These are phyloP conservation scores for Cryphonectria carpinicola DNA, from an alignment of 2,329 filamentous ascomycete genomes.

Conservation along the genomic window DNA sequence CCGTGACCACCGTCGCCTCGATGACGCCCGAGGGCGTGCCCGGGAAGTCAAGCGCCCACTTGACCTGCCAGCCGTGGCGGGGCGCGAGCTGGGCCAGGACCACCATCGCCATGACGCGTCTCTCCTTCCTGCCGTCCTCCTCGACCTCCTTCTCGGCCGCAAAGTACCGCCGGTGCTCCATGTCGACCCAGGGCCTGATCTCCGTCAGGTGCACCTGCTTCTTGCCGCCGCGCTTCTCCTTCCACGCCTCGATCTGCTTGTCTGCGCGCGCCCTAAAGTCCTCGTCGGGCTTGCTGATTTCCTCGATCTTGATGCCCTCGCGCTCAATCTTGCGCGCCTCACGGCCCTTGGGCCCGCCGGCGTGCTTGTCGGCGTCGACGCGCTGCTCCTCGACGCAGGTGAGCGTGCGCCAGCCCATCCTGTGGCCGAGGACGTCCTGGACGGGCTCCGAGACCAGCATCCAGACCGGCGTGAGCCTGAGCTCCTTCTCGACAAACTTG, in stretches of 20 bases:
- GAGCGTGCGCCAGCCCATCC: conserved; percentile 85
- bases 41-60: conserved; percentile 95
- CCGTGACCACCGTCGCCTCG: conserved; percentile 77
- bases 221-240: conserved; percentile 72
- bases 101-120: conserved; percentile 73
- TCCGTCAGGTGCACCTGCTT: conserved; percentile 88
- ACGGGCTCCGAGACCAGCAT: conserved; percentile 80
- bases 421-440: conserved; percentile 78
- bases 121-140: conserved; percentile 58
- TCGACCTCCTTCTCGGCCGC: conserved; percentile 77
- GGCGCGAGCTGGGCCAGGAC: conserved; percentile 82
- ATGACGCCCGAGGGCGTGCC: conserved; percentile 84
- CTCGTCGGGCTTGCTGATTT: conserved; percentile 65
- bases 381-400: conserved; percentile 90
- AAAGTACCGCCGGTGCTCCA: conserved; percentile 82
- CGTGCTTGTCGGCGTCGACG: conserved; percentile 74
- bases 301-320: conserved; percentile 80
- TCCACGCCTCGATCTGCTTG: conserved; percentile 77
- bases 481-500: conserved; percentile 72
- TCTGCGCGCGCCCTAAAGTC: conserved; percentile 69
- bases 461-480: conserved; percentile 80
- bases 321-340: conserved; percentile 70
- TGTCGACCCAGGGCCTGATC: conserved; percentile 85
- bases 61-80: conserved; percentile 87
- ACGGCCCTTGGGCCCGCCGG: conserved; percentile 63